Evolutionary conservation across 2,329 filamentous ascomycete genomes (phyloP), one percentile per base, ranked within the genome.

Genomic region (Paecilomyces sp.): DNA sequence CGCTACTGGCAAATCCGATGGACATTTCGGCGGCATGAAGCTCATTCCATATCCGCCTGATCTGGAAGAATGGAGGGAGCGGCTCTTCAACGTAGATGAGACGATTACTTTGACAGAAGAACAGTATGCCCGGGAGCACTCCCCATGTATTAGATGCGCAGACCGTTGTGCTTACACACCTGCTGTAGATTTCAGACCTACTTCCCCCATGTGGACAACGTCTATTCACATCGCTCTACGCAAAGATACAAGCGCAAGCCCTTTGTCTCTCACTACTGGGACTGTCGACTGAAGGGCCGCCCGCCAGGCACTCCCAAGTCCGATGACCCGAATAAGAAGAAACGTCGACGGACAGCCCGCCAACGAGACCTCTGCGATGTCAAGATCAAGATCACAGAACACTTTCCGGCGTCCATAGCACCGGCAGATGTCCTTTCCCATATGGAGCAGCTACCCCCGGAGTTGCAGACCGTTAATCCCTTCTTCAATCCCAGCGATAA

Each of bases 361-460:
- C 86, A 90, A 72, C 81, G 88, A 12, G 88, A 92, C 74, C 80
- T 92, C n/a, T 93, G 90, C 71, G 89, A 92, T 72, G 89, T 92
- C 64, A 92, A 92, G 75, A 91, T 92, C 72, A 92, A 92, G 73
- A 90, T 92, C 61, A 91, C 88, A 2, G 89, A 92, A 73, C 90
- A 90, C 75, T 88, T 88, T 58, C 83, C 87, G 9, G 83, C 82
- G 41, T 76, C 71, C 0, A 64, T 71, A 22, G 70, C 56, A 41
- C 63, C 62, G 70, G 18, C 51, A 25, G 51, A 53, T 13, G 22
- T 25, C 51, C 6, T 22, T 9, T 47, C 41, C 18, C 41, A 47
- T 22, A 22, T 47, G 41, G n/a, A 18, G 41, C 41, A 18, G 41
- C n/a, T 47, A 50, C 68, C 67, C 11, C 67, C 69, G 56, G 71